Evolutionary conservation across 805 yeast genomes (phyloP).

Genomic region (Cyberlindnera misumaiensis): DNA sequence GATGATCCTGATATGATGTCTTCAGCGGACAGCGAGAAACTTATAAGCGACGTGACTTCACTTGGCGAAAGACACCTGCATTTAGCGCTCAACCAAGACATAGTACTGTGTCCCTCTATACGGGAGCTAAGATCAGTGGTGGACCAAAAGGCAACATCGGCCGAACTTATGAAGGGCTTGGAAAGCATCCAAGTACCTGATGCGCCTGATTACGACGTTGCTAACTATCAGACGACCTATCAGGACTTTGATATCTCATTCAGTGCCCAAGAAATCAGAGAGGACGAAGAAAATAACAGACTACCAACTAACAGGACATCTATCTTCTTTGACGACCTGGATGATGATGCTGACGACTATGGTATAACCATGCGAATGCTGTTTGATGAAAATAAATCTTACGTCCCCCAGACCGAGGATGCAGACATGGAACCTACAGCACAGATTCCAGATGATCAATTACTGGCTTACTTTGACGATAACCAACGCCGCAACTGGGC

Average conservation of each 20-base stretch:
- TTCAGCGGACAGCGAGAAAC: slow-evolving; percentile 2
- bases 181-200: slow-evolving; percentile 8
- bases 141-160: slow-evolving; percentile 12
- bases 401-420: slow-evolving; percentile 11
- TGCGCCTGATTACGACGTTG: not conserved
- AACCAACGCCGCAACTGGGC: slow-evolving; percentile 70
- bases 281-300: slow-evolving; percentile 12
- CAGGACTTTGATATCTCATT: slow-evolving; percentile 9
- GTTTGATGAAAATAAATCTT: slow-evolving; percentile 19
- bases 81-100: not conserved
- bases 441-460: slow-evolving; percentile 44
- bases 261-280: slow-evolving; percentile 5
- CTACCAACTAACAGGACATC: slow-evolving; percentile 23
- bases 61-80: slow-evolving; percentile 12
- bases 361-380: slow-evolving; percentile 18
- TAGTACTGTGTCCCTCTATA: slow-evolving; percentile 16
- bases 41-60: slow-evolving; percentile 3
- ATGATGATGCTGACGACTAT: slow-evolving; percentile 17
- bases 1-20: slow-evolving; percentile 11
- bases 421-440: slow-evolving; percentile 18
- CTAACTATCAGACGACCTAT: slow-evolving; percentile 10
- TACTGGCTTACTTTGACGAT: slow-evolving; percentile 77
- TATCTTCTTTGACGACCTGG: slow-evolving; percentile 21
- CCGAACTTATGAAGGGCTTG: slow-evolving; percentile 9
- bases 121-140: slow-evolving; percentile 15